A percentile compares a stretch with the other conserved stretches of the same genome.
Evolutionary conservation across 345 rosid species (phyloP).

Genomic region (Bruguiera sexangula): DNA sequence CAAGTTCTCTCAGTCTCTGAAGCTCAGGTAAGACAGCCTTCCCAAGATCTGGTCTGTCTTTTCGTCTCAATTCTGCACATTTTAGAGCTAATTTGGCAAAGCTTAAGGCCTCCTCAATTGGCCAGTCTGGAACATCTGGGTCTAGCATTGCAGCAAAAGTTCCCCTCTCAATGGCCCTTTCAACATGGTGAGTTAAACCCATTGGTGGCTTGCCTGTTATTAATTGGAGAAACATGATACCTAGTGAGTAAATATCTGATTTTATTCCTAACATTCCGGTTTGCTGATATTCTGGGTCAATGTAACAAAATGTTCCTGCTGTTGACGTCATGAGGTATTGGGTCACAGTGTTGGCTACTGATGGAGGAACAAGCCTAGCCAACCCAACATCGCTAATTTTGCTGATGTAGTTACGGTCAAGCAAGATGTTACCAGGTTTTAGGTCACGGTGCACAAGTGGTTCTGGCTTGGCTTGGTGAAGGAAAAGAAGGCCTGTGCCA

Average conservation of each 20-base stretch:
- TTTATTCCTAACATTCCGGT: conserved; percentile 83
- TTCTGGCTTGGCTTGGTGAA: conserved; percentile 91
- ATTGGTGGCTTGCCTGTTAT: conserved; percentile 84
- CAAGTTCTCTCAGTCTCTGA: conserved; percentile 56
- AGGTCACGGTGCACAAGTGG: conserved; percentile 91
- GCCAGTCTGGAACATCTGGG: conserved; percentile 68
- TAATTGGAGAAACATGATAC: conserved; percentile 73
- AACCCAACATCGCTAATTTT: conserved; percentile 89
- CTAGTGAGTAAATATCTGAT: conserved; percentile 83
- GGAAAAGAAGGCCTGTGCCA: conserved; percentile 76
- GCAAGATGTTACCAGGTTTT: conserved; percentile 84
- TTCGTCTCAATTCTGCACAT: conserved; percentile 74
- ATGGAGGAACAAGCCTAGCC: conserved; percentile 95
- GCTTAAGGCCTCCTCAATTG: conserved; percentile 52
- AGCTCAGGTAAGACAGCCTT: conserved; percentile 62
- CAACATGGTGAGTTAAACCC: conserved; percentile 74
- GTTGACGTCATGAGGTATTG: conserved; percentile 87
- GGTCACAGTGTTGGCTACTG: conserved; percentile 54
- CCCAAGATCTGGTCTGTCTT: conserved; percentile 87
- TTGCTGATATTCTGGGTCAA: conserved; percentile 93
- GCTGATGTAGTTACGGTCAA: conserved; percentile 76
- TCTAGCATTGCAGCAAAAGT: conserved; percentile 51
- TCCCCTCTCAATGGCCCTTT: conserved; percentile 57
- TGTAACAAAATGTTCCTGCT: conserved; percentile 92
- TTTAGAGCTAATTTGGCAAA: conserved; percentile 62